A percentile compares a stretch with the other conserved stretches of the same genome.
Conservation (phyloP, 306 rosid species). For the Sechiopsis laciniata region DNA sequence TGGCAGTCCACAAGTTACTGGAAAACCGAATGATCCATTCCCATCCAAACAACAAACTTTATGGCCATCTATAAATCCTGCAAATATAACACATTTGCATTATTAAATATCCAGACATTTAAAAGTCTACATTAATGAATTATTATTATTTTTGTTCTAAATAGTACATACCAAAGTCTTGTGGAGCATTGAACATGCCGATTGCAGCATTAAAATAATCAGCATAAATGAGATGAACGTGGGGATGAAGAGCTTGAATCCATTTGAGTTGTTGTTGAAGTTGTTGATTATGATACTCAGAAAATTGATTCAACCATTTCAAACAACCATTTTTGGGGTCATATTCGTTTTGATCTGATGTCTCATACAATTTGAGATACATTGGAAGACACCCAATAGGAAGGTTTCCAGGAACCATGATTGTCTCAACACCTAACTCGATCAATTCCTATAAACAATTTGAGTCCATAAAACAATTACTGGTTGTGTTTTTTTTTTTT, state of each 20-base stretch:
- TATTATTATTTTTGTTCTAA: too few relatives aligned
- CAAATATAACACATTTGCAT: neutral
- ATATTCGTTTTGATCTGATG: constrained; percentile 9
- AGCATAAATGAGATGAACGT: constrained; percentile 34
- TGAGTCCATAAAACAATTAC: neutral
- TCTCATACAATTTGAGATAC: constrained; percentile 27
- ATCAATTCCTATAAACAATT: constrained; percentile 34
- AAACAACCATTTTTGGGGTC: constrained; percentile 39
- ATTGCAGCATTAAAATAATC: constrained; percentile 39
- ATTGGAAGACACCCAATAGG: constrained; percentile 36
- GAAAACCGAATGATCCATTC: constrained; percentile 21
- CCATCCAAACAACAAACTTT: constrained; percentile 34
- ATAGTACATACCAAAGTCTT: constrained; percentile 33
- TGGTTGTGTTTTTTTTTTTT: too few relatives aligned
- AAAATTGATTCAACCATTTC: constrained; percentile 36
- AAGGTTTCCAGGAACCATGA: constrained; percentile 42
- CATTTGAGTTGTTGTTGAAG: constrained; percentile 28
- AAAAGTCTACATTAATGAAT: too few relatives aligned
- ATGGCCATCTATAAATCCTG: constrained; percentile 26
- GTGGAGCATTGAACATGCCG: constrained; percentile 31
- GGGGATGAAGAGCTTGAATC: constrained; percentile 30
- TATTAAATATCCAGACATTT: too few relatives aligned
- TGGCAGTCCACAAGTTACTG: constrained; percentile 23
- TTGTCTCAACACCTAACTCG: constrained; percentile 36
- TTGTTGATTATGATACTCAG: constrained; percentile 33